Conservation (phyloP, 2,329 filamentous ascomycete species). For the Epichloe bromicola region DNA sequence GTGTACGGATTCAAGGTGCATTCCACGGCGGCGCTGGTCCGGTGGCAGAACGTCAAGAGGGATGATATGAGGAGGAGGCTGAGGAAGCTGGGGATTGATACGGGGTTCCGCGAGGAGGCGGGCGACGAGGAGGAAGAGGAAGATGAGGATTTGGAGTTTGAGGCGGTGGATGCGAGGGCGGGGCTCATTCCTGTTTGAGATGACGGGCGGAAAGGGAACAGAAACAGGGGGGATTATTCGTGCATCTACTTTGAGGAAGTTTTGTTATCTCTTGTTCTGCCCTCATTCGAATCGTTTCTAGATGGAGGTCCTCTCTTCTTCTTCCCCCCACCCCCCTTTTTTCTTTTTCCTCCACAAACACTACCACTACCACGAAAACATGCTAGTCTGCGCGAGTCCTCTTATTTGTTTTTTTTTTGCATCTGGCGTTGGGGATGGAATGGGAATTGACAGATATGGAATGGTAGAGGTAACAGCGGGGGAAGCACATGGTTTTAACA, state of each 20-base stretch:
- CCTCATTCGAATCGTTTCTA: no score
- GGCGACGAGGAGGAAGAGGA: slow-evolving; percentile 52
- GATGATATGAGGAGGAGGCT: slow-evolving; percentile 74
- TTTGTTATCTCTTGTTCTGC: background rate
- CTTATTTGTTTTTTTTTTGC: no score
- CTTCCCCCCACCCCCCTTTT: background rate
- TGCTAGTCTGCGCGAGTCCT: no score
- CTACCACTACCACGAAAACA: no score
- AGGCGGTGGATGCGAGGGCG: slow-evolving; percentile 21
- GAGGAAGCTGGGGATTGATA: slow-evolving; percentile 57
- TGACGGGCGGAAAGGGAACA: no score
- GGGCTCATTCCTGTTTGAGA: slow-evolving; percentile 11
- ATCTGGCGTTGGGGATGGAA: no score
- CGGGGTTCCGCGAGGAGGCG: slow-evolving; percentile 62
- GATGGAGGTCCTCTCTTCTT: background rate
- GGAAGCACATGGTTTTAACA: no score
- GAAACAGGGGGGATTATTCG: background rate
- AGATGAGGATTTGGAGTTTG: slow-evolving; percentile 32
- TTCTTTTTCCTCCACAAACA: background rate
- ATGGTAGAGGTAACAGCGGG: no score
- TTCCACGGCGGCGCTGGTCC: slow-evolving; percentile 69
- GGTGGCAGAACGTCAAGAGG: slow-evolving; percentile 78
- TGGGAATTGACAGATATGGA: no score
- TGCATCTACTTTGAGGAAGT: background rate
- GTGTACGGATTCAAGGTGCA: slow-evolving; percentile 96